phyloP scores from a whole-genome alignment of 768 basidiomycete genomes.

The Pulveroboletus frians region DNA sequence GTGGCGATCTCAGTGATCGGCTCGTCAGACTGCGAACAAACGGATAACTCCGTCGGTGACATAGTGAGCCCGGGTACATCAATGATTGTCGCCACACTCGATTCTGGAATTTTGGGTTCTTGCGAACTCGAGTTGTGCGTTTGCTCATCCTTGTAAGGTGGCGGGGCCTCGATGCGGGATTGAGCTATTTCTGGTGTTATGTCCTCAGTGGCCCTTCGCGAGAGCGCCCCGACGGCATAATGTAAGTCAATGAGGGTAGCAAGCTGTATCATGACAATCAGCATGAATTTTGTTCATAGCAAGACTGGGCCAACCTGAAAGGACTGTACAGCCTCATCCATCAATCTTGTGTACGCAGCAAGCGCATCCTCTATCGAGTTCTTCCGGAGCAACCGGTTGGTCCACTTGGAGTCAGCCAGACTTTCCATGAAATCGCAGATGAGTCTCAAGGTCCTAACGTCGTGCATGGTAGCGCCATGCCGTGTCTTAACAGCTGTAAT shows the following conservation, averaged over 20 bases:
- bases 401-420: conserved; percentile 40
- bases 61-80: neutral
- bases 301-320: conserved; percentile 40
- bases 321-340: conserved; percentile 43
- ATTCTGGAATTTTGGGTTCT: neutral
- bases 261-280: conserved; percentile 28
- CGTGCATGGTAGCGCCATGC: neutral
- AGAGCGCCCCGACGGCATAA: conserved; percentile 31
- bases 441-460: conserved; percentile 33
- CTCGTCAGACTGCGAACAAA: conserved; percentile 1
- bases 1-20: conserved; percentile 20
- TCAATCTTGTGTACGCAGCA: conserved; percentile 26
- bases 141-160: conserved; percentile 18
- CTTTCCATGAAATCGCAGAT: conserved; percentile 38
- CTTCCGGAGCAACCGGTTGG: conserved; percentile 37
- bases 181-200: neutral
- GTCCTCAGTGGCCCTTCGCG: neutral
- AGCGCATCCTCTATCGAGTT: conserved; percentile 38
- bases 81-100: neutral
- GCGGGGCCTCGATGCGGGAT: conserved; percentile 6
- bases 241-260: conserved; percentile 46
- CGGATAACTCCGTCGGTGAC: neutral
- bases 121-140: neutral
- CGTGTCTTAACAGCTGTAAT: neutral
- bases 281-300: neutral